These are phyloP conservation scores for Diaporthe sp. DNA, from an alignment of 2,329 filamentous ascomycete genomes.

Conservation along the genomic window DNA sequence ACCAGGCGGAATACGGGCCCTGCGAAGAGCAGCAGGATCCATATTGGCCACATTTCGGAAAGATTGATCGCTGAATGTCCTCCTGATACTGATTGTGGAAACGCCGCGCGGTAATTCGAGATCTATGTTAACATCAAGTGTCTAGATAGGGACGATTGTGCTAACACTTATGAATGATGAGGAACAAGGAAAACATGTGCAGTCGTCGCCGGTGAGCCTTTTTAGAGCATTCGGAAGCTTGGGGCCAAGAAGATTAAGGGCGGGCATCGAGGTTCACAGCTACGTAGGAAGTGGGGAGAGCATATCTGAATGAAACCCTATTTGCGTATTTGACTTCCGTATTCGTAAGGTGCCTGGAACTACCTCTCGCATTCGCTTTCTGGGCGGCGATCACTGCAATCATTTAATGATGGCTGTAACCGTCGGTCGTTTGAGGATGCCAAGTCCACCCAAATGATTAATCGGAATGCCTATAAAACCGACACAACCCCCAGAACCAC, in stretches of 20 bases:
- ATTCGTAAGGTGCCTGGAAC: not conserved
- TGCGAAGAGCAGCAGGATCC: conserved; percentile 10
- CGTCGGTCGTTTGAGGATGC: not conserved
- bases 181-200: not conserved
- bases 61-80: no score
- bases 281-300: not conserved
- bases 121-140: not conserved
- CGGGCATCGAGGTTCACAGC: not conserved
- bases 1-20: not conserved
- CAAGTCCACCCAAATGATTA: not conserved
- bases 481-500: not conserved
- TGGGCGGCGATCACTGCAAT: not conserved
- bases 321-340: not conserved
- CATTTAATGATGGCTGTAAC: not conserved
- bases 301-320: not conserved
- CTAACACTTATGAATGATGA: not conserved
- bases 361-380: not conserved
- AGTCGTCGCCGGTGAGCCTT: not conserved
- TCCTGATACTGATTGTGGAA: no score
- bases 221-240: not conserved
- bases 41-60: not conserved
- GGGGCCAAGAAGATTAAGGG: not conserved
- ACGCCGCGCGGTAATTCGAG: not conserved
- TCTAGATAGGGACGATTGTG: not conserved
- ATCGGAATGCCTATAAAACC: not conserved